A percentile compares a stretch with the other conserved stretches of the same genome.
phyloP scores from a whole-genome alignment of 495 filamentous ascomycete genomes.

The Talaromyces proteolyticus region DNA sequence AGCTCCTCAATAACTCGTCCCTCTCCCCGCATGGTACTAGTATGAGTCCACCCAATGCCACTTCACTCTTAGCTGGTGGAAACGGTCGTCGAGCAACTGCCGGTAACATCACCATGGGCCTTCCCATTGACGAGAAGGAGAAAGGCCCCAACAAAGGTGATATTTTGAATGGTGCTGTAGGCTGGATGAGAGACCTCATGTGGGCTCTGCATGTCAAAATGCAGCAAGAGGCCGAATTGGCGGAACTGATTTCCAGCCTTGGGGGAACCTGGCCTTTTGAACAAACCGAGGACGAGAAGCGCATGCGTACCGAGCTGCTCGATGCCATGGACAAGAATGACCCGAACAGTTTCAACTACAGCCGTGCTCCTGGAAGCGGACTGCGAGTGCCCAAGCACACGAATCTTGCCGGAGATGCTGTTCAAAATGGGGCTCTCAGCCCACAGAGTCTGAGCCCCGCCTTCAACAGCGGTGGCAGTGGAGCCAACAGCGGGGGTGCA shows the following conservation, averaged over 20 bases:
- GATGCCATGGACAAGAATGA: constrained; percentile 78
- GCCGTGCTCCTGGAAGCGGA: constrained; percentile 74
- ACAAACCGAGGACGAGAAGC: constrained; percentile 83
- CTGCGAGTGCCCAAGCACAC: constrained; percentile 91
- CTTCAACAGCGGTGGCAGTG: constrained; percentile 52
- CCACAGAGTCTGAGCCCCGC: constrained; percentile 68
- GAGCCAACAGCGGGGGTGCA: constrained; percentile 45
- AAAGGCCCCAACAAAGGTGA: constrained; percentile 99
- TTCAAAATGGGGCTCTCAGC: constrained; percentile 45
- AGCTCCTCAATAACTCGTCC: constrained; percentile 83
- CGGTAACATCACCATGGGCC: constrained; percentile 83
- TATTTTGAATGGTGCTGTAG: constrained; percentile 93
- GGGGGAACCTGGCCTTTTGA: constrained; percentile 76
- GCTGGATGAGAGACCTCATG: constrained; percentile 97
- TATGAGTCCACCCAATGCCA: constrained; percentile 61
- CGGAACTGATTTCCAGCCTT: constrained; percentile 61
- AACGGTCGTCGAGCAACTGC: constrained; percentile 72
- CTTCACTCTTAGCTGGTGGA: constrained; percentile 83
- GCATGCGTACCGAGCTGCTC: constrained; percentile 88
- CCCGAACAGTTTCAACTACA: constrained; percentile 68
- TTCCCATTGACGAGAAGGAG: constrained; percentile 94
- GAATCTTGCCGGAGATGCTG: constrained; percentile 75
- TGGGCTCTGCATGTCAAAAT: constrained; percentile 86
- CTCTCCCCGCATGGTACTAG: constrained; percentile 69
- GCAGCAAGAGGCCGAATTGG: constrained; percentile 80